Evolutionary conservation across 2,329 filamentous ascomycete genomes (phyloP), one percentile per base, ranked within the genome.

Genomic region (Alternaria metachromatica): DNA sequence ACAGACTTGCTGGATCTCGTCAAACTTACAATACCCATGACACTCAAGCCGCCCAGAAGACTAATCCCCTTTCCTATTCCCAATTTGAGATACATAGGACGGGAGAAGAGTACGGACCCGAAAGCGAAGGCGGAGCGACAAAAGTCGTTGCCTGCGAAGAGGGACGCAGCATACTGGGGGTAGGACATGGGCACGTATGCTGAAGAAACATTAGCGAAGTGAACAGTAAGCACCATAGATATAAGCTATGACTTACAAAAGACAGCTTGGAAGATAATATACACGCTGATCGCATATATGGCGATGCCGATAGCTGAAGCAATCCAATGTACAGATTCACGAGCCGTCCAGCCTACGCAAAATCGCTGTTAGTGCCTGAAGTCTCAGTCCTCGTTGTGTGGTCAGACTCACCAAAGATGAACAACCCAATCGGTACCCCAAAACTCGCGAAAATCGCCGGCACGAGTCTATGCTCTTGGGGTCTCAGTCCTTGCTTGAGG

Each of bases 381-480:
- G 21, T 21, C 21, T 21, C 21, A 21, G 21, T 21, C 4, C 21
- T 21, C 3, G 30, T 2, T 6, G 6, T 13, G 0, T 18, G 0
- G 10, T 21, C 7, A 1, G 11, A 51, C 48, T 51, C 5, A 51
- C 48, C 88, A 70, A 90, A 90, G 68, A 90, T 87, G 77, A 90
- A 90, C 15, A 91, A 77, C 1, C 88, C 88, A 30, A 88, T 80
- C 0, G 89, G 88, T 21, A 90, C 91, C 71, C 89, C 87, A 75
- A 82, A 83, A 15, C 82, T 83, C 2, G 80, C 80, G 26, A 76
- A 71, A 51, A 82, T 76, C 12, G 96, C 96, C 57, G 93, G 93
- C 56, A 95, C 90, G 5, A 97, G 85, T n/a, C 93, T 88, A 28
- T 48, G 87, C 82, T 82, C 96, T 88, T 18, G 93, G 87, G 1